Evolutionary conservation across 345 rosid species (phyloP).

Genomic region (Bruguiera sexangula): DNA sequence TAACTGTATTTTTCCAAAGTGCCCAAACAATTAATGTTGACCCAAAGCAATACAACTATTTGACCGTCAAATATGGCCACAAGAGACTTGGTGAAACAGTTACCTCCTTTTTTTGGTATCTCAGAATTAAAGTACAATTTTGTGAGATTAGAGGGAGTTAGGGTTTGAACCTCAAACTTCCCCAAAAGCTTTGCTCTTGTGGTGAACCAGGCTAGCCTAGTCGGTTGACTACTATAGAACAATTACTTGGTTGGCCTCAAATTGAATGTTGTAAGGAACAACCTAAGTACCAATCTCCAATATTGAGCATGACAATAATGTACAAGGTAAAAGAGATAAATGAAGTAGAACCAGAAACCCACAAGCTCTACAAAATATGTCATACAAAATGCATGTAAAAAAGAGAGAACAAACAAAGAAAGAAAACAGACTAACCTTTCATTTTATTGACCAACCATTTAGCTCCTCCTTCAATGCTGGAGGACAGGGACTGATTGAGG

Average conservation of each 20-base stretch:
- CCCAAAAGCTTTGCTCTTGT: too few species aligned
- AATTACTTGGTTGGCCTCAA: not conserved
- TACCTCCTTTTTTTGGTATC: too few species aligned
- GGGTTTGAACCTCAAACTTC: too few species aligned
- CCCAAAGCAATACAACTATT: not conserved
- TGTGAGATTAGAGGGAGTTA: too few species aligned
- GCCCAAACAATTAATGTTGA: not conserved
- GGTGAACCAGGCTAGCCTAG: too few species aligned
- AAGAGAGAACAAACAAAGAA: conserved; percentile 1
- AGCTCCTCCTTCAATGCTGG: conserved; percentile 85
- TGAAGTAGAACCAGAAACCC: not conserved
- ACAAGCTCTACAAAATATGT: not conserved
- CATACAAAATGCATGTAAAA: not conserved
- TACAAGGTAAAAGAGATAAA: not conserved
- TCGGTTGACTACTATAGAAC: too few species aligned
- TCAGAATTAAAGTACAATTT: not conserved
- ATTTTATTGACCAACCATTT: conserved; percentile 91
- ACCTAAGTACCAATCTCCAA: not conserved
- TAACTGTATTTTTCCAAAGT: not conserved
- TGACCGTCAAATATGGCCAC: not conserved
- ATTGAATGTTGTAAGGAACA: conserved; percentile 1
- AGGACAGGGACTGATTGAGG: conserved; percentile 57
- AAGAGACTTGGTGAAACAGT: not conserved
- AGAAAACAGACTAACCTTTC: conserved; percentile 52
- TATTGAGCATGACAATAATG: not conserved